phyloP scores from a whole-genome alignment of 2,329 filamentous ascomycete genomes.

The Nigrospora oryzae region DNA sequence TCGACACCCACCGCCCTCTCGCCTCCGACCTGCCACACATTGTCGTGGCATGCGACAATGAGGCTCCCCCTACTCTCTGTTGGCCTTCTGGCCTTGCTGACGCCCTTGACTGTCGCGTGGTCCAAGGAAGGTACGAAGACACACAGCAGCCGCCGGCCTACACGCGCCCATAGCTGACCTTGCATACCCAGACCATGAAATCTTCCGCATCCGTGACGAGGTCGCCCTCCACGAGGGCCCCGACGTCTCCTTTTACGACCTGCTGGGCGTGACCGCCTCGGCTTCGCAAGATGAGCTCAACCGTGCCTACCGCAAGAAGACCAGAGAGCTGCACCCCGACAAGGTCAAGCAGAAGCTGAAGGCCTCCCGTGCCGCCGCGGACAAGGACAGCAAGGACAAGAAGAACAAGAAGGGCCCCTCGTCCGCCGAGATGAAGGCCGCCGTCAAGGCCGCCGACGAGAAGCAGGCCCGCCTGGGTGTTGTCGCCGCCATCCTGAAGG shows the following conservation, averaged over 20 bases:
- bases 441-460: slow-evolving; percentile 73
- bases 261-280: slow-evolving; percentile 65
- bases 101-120: slow-evolving; percentile 66
- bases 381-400: slow-evolving; percentile 31
- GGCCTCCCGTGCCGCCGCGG: slow-evolving; percentile 55
- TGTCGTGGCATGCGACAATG: slow-evolving; percentile 38
- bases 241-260: slow-evolving; percentile 88
- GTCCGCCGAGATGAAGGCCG: slow-evolving; percentile 66
- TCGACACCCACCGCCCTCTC: too few relatives aligned
- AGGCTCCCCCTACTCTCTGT: slow-evolving; percentile 59
- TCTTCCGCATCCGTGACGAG: slow-evolving; percentile 91
- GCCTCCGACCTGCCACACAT: too few relatives aligned
- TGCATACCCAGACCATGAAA: slow-evolving; percentile 73
- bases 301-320: slow-evolving; percentile 88
- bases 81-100: slow-evolving; percentile 60
- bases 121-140: slow-evolving; percentile 65
- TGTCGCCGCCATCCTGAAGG: slow-evolving; percentile 78
- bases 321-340: slow-evolving; percentile 80
- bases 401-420: slow-evolving; percentile 62
- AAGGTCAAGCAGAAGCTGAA: slow-evolving; percentile 84
- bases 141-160: neutral
- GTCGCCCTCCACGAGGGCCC: slow-evolving; percentile 65
- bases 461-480: slow-evolving; percentile 78
- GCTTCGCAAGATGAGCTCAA: slow-evolving; percentile 83
- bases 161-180: too few relatives aligned